phyloP scores from a whole-genome alignment of 805 yeast species.

The Cyberlindnera americana region DNA sequence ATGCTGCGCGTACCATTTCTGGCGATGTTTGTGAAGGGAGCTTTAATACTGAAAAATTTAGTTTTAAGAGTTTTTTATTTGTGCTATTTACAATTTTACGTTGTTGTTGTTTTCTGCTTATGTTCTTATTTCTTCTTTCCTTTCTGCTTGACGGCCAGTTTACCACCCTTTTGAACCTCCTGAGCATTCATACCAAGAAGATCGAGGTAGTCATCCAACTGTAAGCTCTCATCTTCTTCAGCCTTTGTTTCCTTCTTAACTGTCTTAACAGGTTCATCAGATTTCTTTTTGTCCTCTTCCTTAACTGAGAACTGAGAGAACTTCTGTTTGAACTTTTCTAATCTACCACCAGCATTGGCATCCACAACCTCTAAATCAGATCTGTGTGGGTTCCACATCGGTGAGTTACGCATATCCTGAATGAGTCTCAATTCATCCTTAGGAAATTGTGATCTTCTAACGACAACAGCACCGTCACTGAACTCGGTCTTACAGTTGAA shows the following conservation, averaged over 20 bases:
- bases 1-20: background rate
- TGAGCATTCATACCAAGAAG: conserved; percentile 55
- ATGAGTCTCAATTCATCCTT: conserved; percentile 81
- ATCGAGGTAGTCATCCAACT: conserved; percentile 50
- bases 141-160: conserved; percentile 44
- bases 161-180: conserved; percentile 56
- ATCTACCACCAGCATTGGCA: conserved; percentile 79
- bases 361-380: conserved; percentile 71
- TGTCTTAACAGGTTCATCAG: conserved; percentile 17
- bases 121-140: conserved; percentile 34
- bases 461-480: conserved; percentile 89
- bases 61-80: too few relatives aligned
- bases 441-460: conserved; percentile 83
- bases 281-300: conserved; percentile 23
- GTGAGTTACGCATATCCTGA: conserved; percentile 82
- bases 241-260: conserved; percentile 7
- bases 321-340: conserved; percentile 69
- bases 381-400: conserved; percentile 86
- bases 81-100: background rate
- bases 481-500: conserved; percentile 87
- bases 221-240: conserved; percentile 14
- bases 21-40: too few relatives aligned
- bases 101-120: background rate
- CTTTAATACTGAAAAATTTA: too few relatives aligned
- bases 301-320: conserved; percentile 49